Evolutionary conservation across 805 yeast species (phyloP), one percentile per base, ranked within the genome.

Genomic region (Yarrowia sp.): DNA sequence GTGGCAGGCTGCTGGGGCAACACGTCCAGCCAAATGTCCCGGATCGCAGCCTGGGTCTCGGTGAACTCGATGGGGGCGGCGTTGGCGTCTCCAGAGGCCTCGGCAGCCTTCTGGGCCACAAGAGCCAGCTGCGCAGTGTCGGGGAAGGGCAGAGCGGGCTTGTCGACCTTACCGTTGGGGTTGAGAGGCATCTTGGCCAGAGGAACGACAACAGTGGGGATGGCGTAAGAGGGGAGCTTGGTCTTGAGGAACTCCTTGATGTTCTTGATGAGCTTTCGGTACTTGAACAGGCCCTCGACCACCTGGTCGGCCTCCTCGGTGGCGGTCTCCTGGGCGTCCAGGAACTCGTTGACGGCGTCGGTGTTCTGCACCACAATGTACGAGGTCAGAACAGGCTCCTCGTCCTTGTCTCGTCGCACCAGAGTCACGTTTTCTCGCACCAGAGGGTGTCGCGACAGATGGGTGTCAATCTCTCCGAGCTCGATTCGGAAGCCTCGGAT

Each of bases 401-500:
- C 94, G 74, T 92, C 92, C 78, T 88, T 90, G 79, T 94, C 96
- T 75, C 95, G 89, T 75, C 94, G 86, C 17, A 95, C 98, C 68
- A 95, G 81, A 1, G 99, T 95, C 65, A 92, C 83, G 75, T 95
- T 95, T 78, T 95, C 98, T 77, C 98, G 87, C 61, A 95, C 96
- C 70, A 87, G 80, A 1, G 95, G 90, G 80, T 93, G 97, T 77
- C 92, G 97, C 14, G 98, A 92, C 70, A 95, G 85, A 76, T 95
- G 97, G 15, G 99, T 95, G 78, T 95, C 98, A 76, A 95, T 96
- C 79, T 95, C 99, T 69, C 99, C 99, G 68, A 95, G 83, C 80
- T 95, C 99, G 71, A 95, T 96, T 80, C 99, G 87, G 86, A 95
- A 96, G 1, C 99, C 99, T 81, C 99, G 87, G 72, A 95, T 95